phyloP scores from a whole-genome alignment of 495 filamentous ascomycete genomes.

The Cercophora samala region DNA sequence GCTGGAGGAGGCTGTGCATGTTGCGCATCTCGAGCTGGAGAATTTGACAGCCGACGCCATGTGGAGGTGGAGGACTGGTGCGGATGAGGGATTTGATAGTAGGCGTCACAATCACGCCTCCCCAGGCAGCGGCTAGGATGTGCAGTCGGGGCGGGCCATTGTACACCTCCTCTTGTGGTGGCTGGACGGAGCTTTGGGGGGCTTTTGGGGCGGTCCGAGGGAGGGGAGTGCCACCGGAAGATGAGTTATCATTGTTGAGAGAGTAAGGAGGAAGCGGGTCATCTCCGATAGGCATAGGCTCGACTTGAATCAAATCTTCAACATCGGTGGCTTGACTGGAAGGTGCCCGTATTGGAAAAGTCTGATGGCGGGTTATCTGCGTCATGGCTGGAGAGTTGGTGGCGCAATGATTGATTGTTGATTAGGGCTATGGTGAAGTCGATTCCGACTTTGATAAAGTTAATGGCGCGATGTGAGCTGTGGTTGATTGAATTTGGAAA shows the following conservation, averaged over 20 bases:
- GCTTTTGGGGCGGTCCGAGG: neutral
- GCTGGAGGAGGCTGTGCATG: conserved; percentile 18
- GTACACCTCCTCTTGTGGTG: conserved; percentile 7
- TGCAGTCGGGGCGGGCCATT: conserved; percentile 12
- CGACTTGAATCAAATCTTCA: neutral
- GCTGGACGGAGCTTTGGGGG: neutral
- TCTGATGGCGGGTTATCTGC: neutral
- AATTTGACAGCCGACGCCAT: conserved; percentile 8
- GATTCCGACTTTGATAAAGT: neutral
- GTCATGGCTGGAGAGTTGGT: neutral
- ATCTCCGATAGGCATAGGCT: neutral
- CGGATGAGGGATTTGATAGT: conserved; percentile 20
- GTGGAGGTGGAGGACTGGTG: neutral
- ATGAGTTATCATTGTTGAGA: neutral
- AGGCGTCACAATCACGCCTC: conserved; percentile 28
- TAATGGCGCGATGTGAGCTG: neutral
- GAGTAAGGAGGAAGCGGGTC: neutral
- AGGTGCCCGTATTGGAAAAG: neutral
- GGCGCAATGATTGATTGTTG: too few species aligned
- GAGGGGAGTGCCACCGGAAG: neutral
- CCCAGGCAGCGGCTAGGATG: conserved; percentile 29
- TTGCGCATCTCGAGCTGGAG: conserved; percentile 26
- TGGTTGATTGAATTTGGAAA: too few species aligned
- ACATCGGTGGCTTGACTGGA: neutral
- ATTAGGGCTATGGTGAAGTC: neutral